These are phyloP conservation scores for Moringa oleifera DNA, from an alignment of 345 rosid genomes.

Conservation along the genomic window DNA sequence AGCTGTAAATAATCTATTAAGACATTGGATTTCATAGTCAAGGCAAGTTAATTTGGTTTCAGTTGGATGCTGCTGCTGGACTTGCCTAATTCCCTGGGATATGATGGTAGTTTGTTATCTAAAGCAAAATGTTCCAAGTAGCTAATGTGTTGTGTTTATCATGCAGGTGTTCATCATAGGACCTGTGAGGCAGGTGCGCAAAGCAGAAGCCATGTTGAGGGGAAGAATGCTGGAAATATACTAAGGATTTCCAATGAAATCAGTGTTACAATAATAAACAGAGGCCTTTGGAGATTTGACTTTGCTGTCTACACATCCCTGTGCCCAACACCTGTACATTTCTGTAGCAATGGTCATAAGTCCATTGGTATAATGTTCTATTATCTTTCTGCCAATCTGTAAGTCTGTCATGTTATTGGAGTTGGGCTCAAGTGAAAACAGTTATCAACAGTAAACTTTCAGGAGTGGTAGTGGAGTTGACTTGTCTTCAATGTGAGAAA, in stretches of 20 bases:
- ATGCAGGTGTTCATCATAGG: slow-evolving; percentile 80
- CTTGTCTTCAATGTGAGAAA: neutral
- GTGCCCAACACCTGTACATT: neutral
- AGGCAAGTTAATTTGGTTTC: too few relatives aligned
- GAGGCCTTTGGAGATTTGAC: neutral
- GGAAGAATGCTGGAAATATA: slow-evolving; percentile 69
- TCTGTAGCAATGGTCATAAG: neutral
- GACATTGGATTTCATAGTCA: too few relatives aligned
- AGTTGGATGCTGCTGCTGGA: too few relatives aligned
- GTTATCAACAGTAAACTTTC: neutral
- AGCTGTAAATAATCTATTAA: too few relatives aligned
- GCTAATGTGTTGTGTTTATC: neutral
- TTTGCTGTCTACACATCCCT: neutral
- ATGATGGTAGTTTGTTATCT: too few relatives aligned
- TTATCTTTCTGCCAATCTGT: too few relatives aligned
- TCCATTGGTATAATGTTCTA: too few relatives aligned
- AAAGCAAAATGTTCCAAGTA: too few relatives aligned
- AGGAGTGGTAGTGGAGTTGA: neutral
- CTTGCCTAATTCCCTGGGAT: too few relatives aligned
- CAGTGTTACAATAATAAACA: slow-evolving; percentile 4
- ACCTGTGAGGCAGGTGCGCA: slow-evolving; percentile 78
- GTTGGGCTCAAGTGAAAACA: neutral
- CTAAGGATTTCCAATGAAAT: neutral
- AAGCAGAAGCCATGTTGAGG: slow-evolving; percentile 88
- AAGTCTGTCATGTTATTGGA: neutral